Percentiles rank a stretch among this genome's conserved stretches.
Evolutionary conservation across 345 rosid species (phyloP).

Genomic region (Gossypium thurberi): DNA sequence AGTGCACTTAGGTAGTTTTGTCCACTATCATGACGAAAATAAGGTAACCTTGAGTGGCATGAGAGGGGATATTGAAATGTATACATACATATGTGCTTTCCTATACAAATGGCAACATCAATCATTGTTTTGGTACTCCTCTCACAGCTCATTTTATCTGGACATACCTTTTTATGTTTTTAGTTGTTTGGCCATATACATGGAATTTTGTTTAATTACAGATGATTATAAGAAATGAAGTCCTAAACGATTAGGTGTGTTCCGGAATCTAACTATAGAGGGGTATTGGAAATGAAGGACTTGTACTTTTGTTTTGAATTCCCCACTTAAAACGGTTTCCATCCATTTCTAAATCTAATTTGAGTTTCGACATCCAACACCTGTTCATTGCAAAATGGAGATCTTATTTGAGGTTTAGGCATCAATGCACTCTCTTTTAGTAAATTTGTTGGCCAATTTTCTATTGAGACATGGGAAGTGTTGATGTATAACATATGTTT

Average conservation of each 20-base stretch:
- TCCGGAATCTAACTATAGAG: background rate
- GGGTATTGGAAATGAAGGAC: background rate
- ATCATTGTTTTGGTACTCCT: background rate
- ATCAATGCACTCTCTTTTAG: background rate
- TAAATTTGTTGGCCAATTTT: background rate
- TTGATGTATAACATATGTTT: background rate
- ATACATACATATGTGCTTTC: background rate
- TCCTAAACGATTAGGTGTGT: background rate
- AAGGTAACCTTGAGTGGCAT: background rate
- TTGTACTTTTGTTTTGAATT: background rate
- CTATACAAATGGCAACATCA: background rate
- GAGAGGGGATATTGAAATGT: background rate
- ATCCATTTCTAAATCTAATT: background rate
- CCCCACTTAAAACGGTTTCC: background rate
- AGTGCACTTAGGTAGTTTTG: background rate
- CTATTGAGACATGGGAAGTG: background rate
- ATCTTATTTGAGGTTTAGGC: background rate
- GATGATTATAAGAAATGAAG: background rate
- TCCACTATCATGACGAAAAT: background rate
- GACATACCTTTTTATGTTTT: background rate
- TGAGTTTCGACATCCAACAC: background rate
- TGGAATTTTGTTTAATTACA: background rate
- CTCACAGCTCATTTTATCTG: conserved; percentile 1
- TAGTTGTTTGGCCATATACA: conserved; percentile 1
- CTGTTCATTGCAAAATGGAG: background rate